Percentiles rank a stretch among this genome's conserved stretches.
Conservation (phyloP, 176 grass and related monocot species). For the Puccinellia tenuiflora region DNA sequence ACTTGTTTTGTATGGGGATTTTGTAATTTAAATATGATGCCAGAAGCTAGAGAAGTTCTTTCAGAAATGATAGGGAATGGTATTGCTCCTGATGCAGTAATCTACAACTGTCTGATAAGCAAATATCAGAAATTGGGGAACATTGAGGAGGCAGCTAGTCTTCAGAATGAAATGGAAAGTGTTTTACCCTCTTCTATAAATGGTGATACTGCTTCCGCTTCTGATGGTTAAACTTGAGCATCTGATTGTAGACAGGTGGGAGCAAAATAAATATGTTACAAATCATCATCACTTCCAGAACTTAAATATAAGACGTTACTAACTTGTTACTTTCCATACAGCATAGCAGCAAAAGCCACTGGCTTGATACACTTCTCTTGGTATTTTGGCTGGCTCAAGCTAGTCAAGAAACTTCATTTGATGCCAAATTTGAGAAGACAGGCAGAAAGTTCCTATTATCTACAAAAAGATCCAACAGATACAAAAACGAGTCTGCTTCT, state of each 20-base stretch:
- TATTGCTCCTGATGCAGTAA: conserved; percentile 66
- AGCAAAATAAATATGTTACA: background rate
- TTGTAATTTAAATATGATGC: conserved; percentile 73
- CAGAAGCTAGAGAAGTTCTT: conserved; percentile 69
- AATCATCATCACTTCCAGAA: background rate
- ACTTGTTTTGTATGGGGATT: conserved; percentile 86
- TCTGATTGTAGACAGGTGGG: background rate
- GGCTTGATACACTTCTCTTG: background rate
- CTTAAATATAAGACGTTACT: background rate
- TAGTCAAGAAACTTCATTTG: conserved; percentile 3
- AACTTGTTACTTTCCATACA: background rate
- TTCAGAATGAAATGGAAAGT: conserved; percentile 71
- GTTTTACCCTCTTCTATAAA: conserved; percentile 38
- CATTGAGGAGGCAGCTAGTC: conserved; percentile 47
- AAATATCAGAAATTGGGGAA: conserved; percentile 69
- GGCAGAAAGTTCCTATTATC: background rate
- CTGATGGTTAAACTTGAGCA: conserved; percentile 19
- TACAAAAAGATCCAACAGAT: background rate
- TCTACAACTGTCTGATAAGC: conserved; percentile 83
- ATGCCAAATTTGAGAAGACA: background rate
- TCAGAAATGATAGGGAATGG: conserved; percentile 70
- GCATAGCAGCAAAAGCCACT: background rate
- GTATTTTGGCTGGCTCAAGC: conserved; percentile 10
- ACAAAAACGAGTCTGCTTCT: background rate
- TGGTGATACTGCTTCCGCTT: conserved; percentile 24